These are phyloP conservation scores for Marsdenia floribunda DNA, from an alignment of 257 asterid species.

Conservation along the genomic window DNA sequence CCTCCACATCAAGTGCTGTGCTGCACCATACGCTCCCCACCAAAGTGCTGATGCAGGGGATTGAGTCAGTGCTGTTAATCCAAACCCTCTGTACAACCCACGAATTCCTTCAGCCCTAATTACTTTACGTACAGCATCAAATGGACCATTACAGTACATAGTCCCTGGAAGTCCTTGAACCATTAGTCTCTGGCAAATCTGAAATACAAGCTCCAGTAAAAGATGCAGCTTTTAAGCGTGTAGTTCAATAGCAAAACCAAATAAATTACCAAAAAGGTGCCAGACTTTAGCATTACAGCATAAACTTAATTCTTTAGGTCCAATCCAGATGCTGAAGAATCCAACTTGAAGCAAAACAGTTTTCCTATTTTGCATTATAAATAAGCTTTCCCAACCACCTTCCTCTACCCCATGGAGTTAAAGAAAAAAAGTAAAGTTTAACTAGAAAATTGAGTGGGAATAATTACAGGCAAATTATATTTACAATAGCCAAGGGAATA, in stretches of 20 bases:
- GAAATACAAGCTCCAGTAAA: conserved; percentile 11
- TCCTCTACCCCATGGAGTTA: background rate
- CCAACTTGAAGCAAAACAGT: background rate
- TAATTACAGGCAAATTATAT: background rate
- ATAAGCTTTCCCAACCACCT: background rate
- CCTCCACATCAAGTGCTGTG: conserved; percentile 90
- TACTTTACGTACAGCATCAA: conserved; percentile 62
- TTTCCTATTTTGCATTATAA: background rate
- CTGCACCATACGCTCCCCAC: conserved; percentile 94
- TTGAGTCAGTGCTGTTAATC: conserved; percentile 67
- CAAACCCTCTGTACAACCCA: conserved; percentile 89
- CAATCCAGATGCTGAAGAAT: background rate
- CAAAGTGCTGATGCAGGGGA: conserved; percentile 94
- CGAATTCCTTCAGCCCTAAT: conserved; percentile 64
- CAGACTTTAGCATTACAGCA: background rate
- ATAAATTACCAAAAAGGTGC: background rate
- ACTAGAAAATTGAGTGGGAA: too few relatives aligned
- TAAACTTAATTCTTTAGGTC: background rate
- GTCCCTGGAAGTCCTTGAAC: conserved; percentile 94
- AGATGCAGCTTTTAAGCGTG: background rate
- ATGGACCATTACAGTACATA: conserved; percentile 61
- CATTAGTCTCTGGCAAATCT: conserved; percentile 88
- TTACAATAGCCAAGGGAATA: background rate
- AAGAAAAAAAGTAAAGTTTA: background rate
- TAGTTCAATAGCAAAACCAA: background rate